Conservation (phyloP, 345 rosid species). For the Nasturtium officinale region DNA sequence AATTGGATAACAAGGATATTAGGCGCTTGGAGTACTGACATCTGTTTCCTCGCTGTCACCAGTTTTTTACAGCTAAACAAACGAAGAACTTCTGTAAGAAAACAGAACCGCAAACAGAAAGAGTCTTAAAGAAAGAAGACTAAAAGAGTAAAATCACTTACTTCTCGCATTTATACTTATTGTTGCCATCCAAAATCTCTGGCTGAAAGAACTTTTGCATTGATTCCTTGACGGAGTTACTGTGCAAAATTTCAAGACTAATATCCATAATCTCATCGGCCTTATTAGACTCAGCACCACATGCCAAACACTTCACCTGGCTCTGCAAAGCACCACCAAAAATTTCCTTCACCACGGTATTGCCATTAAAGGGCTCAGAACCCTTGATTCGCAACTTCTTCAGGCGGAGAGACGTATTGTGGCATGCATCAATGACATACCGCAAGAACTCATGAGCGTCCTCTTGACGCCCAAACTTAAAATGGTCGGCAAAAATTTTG, state of each 20-base stretch:
- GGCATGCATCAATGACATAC: conserved; percentile 92
- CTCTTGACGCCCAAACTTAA: conserved; percentile 82
- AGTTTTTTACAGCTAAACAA: conserved; percentile 87
- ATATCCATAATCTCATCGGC: conserved; percentile 98
- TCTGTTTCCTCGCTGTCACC: conserved; percentile 94
- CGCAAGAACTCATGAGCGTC: conserved; percentile 97
- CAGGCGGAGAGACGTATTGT: conserved; percentile 80
- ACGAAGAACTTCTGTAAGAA: conserved; percentile 31
- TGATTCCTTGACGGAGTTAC: conserved; percentile 73
- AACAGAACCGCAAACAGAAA: neutral
- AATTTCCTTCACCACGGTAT: conserved; percentile 77
- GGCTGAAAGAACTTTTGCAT: conserved; percentile 89
- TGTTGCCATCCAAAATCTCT: conserved; percentile 88
- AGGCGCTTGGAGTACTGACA: conserved; percentile 88
- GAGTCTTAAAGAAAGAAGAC: neutral
- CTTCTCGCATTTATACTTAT: conserved; percentile 91
- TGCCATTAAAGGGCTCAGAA: conserved; percentile 42
- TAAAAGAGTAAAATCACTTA: conserved; percentile 43
- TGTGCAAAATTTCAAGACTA: conserved; percentile 75
- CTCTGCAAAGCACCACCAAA: conserved; percentile 97
- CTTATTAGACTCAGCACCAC: conserved; percentile 86
- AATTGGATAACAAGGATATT: conserved; percentile 91
- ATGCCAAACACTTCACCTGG: conserved; percentile 89
- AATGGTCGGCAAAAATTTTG: conserved; percentile 70
- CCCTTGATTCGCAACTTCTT: conserved; percentile 72